These are phyloP conservation scores for Erysimum cheiri DNA, from an alignment of 441 rosid genomes.

Conservation along the genomic window DNA sequence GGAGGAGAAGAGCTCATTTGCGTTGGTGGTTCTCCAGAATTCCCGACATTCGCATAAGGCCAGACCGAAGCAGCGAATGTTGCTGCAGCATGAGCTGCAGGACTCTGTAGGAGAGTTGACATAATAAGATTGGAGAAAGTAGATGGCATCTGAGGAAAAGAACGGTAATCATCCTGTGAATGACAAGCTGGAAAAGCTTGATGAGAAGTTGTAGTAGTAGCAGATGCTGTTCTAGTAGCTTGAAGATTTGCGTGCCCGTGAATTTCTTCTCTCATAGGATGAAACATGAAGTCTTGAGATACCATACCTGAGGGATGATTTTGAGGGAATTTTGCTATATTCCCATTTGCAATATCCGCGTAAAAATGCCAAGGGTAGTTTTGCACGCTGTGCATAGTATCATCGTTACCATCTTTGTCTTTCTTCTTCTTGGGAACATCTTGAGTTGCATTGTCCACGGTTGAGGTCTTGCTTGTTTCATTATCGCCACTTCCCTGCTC, in stretches of 20 bases:
- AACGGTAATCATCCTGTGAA: constrained; percentile 72
- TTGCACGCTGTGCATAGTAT: constrained; percentile 45
- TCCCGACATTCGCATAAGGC: constrained; percentile 70
- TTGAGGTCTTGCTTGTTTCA: constrained; percentile 56
- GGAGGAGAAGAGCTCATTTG: constrained; percentile 66
- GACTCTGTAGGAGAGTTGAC: constrained; percentile 87
- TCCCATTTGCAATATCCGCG: constrained; percentile 69
- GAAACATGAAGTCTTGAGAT: constrained; percentile 59
- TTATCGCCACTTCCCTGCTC: constrained; percentile 56
- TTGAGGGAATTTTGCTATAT: constrained; percentile 53
- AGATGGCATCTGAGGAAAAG: constrained; percentile 77
- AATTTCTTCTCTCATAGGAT: constrained; percentile 56
- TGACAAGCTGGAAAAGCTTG: constrained; percentile 61
- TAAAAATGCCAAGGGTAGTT: constrained; percentile 75
- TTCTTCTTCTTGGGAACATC: constrained; percentile 42
- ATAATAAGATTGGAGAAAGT: constrained; percentile 80
- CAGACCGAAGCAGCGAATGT: constrained; percentile 83
- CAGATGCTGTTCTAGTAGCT: constrained; percentile 57
- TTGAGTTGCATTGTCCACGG: constrained; percentile 49
- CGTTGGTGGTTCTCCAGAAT: constrained; percentile 59
- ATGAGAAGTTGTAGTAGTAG: constrained; percentile 52
- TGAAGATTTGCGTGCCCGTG: constrained; percentile 52
- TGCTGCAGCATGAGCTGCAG: constrained; percentile 92
- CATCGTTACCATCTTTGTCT: constrained; percentile 41
- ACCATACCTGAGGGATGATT: constrained; percentile 51